Conservation (phyloP, 257 asterid species). For the Vinca minor region DNA sequence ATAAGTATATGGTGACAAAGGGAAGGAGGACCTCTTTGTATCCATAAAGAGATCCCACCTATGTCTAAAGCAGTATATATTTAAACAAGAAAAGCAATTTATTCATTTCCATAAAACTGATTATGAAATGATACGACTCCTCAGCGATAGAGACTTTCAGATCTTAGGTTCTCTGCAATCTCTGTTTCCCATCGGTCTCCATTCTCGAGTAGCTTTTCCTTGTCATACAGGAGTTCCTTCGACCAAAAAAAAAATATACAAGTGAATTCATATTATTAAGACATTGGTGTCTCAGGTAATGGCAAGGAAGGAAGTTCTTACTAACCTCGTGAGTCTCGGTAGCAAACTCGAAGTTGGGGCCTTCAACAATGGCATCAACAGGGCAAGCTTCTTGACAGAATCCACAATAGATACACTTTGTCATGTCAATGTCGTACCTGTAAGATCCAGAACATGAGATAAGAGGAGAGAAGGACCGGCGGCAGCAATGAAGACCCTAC, state of each 20-base stretch:
- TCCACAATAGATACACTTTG: constrained; percentile 92
- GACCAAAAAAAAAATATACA: constrained; percentile 8
- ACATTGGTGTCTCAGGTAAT: neutral
- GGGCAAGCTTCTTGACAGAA: constrained; percentile 99
- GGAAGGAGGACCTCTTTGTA: neutral
- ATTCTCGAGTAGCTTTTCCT: constrained; percentile 88
- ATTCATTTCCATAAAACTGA: neutral
- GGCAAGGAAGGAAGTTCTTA: neutral
- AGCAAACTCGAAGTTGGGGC: constrained; percentile 94
- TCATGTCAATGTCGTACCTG: constrained; percentile 95
- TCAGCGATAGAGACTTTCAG: constrained; percentile 89
- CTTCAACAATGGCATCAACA: constrained; percentile 95
- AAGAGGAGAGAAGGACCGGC: neutral
- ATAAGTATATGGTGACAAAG: neutral
- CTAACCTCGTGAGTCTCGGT: constrained; percentile 89
- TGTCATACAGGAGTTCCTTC: constrained; percentile 88
- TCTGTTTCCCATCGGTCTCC: constrained; percentile 96
- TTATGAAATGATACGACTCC: neutral
- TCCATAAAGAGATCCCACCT: neutral
- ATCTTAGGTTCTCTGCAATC: constrained; percentile 85
- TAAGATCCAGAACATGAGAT: constrained; percentile 6
- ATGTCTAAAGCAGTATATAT: neutral
- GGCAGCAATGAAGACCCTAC: neutral
- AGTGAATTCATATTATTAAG: neutral
- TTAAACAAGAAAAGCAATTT: neutral